Base-by-base conservation (phyloP, 306 rosid species). In the Quillaja saponaria region DNA sequence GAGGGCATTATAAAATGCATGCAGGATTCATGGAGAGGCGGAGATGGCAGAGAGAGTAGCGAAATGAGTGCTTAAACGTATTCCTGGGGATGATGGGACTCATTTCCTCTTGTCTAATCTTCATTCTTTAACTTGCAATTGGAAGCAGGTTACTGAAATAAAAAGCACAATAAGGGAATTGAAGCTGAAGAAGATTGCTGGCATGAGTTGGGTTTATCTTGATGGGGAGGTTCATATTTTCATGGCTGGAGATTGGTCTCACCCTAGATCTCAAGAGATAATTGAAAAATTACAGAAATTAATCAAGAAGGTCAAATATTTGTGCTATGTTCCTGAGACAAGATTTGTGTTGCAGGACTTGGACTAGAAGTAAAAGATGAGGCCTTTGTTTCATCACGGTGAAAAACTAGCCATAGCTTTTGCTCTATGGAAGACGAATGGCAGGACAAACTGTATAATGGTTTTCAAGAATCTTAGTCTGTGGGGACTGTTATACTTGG, bases 161-260 rank as follows among this genome's bases (percentile, higher is more conserved):
- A 87, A 84, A 78, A 82, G 77, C 66, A 58, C 85, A 52, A 64
- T 80, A 62, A 79, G 76, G 69, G 85, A 71, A 45, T 50, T 82
- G 66, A 82, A 72, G 45, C 57, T 82, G 58, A 80, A 78, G 81
- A 87, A 84, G 71, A 80, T 55, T 69, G 81, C 85, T 20, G 87
- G 87, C 55, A 68, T 82, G 85, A 84, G 85, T 74, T 84, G 85
- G 82, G 87, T 82, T 60, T 83, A 82, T 65, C 71, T 84, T 42
- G 77, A 82, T 37, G 72, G 80, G 61, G 77, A 78, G 75, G 78
- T 87, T 65, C 85, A 87, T 58, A 73, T 76, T 80, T 84, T 82
- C 81, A 82, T 80, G 86, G 95, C 89, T 48, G 89, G 88, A 74
- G 87, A 82, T 72, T 71, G 76, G 68, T 85, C 87, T 17, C 85